These are phyloP conservation scores for Marasmius oreades DNA, from an alignment of 1,284 basidiomycete species.

Conservation along the genomic window DNA sequence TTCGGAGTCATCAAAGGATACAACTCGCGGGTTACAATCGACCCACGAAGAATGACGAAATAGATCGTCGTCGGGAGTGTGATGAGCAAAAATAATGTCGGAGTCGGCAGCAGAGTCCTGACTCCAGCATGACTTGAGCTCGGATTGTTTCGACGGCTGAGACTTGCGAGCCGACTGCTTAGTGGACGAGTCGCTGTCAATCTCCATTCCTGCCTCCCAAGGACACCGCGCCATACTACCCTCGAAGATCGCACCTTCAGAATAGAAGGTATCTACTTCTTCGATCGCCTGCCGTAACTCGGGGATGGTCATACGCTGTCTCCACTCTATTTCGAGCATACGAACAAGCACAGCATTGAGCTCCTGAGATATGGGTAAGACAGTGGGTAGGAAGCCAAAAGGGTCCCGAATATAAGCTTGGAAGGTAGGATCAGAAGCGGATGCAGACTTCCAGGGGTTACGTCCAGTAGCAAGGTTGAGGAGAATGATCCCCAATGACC, in stretches of 20 bases:
- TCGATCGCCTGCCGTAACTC: slow-evolving; percentile 73
- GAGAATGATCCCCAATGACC: slow-evolving; percentile 96
- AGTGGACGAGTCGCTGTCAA: slow-evolving; percentile 52
- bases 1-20: slow-evolving; percentile 36
- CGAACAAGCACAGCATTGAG: slow-evolving; percentile 64
- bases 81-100: slow-evolving; percentile 59
- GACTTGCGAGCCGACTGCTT: slow-evolving; percentile 29
- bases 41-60: slow-evolving; percentile 33
- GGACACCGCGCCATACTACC: slow-evolving; percentile 80
- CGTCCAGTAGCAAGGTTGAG: slow-evolving; percentile 94
- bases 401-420: slow-evolving; percentile 70
- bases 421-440: slow-evolving; percentile 71
- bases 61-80: slow-evolving; percentile 30
- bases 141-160: slow-evolving; percentile 25
- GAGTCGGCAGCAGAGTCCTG: slow-evolving; percentile 48
- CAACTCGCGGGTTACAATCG: slow-evolving; percentile 36
- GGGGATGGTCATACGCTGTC: slow-evolving; percentile 61
- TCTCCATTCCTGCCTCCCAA: slow-evolving; percentile 73
- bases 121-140: slow-evolving; percentile 56
- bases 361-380: slow-evolving; percentile 72
- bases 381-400: slow-evolving; percentile 61
- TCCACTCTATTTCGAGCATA: slow-evolving; percentile 74
- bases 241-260: slow-evolving; percentile 71
- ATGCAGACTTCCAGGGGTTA: slow-evolving; percentile 98
- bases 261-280: slow-evolving; percentile 66